These are phyloP conservation scores for Thelonectria olida DNA, from an alignment of 2,329 filamentous ascomycete species.

Conservation along the genomic window DNA sequence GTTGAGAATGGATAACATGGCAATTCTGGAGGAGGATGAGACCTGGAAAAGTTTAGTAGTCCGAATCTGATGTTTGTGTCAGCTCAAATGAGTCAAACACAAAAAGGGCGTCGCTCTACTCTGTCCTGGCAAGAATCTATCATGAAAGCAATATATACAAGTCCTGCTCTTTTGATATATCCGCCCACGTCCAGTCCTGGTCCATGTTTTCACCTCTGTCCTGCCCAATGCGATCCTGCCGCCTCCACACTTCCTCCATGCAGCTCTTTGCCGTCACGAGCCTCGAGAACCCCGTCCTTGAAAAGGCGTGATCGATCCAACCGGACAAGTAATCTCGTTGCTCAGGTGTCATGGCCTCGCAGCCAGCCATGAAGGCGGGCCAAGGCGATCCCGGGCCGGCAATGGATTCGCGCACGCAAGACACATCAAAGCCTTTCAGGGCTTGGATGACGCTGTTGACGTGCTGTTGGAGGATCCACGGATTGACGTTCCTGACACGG, in stretches of 20 bases:
- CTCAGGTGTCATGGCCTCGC: neutral
- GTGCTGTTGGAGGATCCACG: constrained; percentile 14
- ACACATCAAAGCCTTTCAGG: neutral
- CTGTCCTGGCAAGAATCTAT: neutral
- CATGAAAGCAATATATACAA: neutral
- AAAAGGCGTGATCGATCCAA: neutral
- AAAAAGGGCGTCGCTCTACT: neutral
- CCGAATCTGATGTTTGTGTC: too few relatives aligned
- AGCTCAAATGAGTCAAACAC: neutral
- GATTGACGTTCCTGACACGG: constrained; percentile 10
- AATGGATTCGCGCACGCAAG: neutral
- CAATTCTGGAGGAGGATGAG: constrained; percentile 2
- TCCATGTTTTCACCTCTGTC: neutral
- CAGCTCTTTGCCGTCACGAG: neutral
- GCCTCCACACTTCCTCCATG: neutral
- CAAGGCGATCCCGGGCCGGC: neutral
- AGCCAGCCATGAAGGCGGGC: constrained; percentile 9
- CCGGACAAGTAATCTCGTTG: neutral
- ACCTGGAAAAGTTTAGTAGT: neutral
- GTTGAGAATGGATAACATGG: constrained; percentile 19
- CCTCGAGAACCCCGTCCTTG: neutral
- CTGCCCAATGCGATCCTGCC: neutral
- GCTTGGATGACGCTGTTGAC: constrained; percentile 11
- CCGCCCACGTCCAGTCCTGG: neutral
- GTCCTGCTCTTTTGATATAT: neutral